Conservation (phyloP, 345 rosid species). For the Lagerstroemia speciosa region DNA sequence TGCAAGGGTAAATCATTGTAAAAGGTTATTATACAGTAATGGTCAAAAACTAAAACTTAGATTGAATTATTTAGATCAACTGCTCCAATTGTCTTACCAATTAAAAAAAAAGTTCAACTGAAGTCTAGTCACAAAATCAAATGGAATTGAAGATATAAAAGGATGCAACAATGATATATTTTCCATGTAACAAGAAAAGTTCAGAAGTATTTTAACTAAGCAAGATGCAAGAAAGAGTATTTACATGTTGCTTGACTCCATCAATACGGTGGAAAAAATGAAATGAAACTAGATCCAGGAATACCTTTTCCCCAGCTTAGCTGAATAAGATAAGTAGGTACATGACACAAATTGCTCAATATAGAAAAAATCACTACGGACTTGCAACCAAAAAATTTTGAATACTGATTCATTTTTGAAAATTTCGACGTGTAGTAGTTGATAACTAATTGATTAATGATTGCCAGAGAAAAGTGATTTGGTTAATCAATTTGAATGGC, state of each 20-base stretch:
- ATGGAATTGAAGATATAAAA: not conserved
- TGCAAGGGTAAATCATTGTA: slow-evolving; percentile 13
- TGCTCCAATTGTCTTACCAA: not conserved
- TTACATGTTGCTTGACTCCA: not conserved
- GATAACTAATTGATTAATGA: not conserved
- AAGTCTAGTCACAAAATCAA: not conserved
- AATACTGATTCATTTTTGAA: too few species aligned
- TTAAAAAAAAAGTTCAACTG: not conserved
- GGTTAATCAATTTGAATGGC: not conserved
- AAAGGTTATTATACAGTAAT: not conserved
- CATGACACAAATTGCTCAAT: not conserved
- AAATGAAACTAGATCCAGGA: not conserved
- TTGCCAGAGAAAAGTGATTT: not conserved
- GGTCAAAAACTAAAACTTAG: not conserved
- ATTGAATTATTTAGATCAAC: too few species aligned
- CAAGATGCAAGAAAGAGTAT: not conserved
- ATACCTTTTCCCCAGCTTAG: not conserved
- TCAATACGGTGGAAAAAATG: not conserved
- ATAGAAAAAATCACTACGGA: not conserved
- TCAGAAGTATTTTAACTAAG: too few species aligned
- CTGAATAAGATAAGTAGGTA: not conserved
- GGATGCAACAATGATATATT: not conserved
- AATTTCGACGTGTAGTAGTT: too few species aligned
- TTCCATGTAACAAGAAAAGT: too few species aligned
- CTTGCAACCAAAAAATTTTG: not conserved